Evolutionary conservation across 2,329 filamentous ascomycete species (phyloP).

Genomic region (Verticillium longisporum): DNA sequence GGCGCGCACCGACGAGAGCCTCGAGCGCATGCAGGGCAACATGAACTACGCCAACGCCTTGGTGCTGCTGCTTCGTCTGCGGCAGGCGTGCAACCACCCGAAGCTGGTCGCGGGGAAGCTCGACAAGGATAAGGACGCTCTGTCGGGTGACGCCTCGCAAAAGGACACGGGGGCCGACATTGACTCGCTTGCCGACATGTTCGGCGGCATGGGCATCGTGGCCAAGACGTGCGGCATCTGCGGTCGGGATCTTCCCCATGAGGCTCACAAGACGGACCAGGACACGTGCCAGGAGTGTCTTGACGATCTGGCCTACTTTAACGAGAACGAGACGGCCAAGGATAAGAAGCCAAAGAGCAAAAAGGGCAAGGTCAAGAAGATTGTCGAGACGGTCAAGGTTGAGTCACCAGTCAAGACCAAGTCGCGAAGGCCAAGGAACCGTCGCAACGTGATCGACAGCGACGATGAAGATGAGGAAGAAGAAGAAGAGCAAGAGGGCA

Average conservation of each 20-base stretch:
- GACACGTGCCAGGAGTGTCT: constrained; percentile 67
- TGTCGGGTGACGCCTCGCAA: constrained; percentile 47
- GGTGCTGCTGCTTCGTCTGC: constrained; percentile 79
- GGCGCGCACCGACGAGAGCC: constrained; percentile 74
- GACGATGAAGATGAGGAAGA: constrained; percentile 60
- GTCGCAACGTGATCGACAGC: constrained; percentile 57
- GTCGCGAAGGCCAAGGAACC: constrained; percentile 35
- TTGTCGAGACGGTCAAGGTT: constrained; percentile 6
- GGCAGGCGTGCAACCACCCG: constrained; percentile 93
- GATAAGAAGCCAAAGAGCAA: constrained; percentile 32
- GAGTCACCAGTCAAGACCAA: constrained; percentile 13
- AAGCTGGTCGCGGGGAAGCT: constrained; percentile 80
- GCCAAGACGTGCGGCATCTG: constrained; percentile 80
- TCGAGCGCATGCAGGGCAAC: constrained; percentile 74
- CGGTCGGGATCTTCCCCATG: constrained; percentile 56
- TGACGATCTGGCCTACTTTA: constrained; percentile 62
- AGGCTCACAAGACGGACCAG: constrained; percentile 30
- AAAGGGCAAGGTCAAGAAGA: constrained; percentile 19
- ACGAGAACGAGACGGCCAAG: constrained; percentile 34
- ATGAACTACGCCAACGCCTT: constrained; percentile 91
- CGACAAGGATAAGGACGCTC: constrained; percentile 78
- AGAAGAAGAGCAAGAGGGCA: constrained; percentile 57
- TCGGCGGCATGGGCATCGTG: constrained; percentile 75
- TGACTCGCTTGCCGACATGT: constrained; percentile 77
- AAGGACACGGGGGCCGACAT: constrained; percentile 56